Base-by-base conservation (phyloP, 441 rosid species). In the Croton laevigatus region DNA sequence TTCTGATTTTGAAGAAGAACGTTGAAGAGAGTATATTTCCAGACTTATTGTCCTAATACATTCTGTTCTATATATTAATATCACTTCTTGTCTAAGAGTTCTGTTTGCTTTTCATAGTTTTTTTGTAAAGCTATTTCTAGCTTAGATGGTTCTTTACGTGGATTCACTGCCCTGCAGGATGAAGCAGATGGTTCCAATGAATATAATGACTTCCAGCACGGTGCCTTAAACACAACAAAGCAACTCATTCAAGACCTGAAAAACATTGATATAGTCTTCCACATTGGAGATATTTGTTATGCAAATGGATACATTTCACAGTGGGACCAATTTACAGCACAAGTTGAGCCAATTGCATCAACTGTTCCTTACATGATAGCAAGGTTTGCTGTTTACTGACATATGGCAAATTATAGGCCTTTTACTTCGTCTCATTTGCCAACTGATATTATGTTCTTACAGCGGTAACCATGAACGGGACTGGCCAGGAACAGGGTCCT, bases 401-500 rank as follows among this genome's bases (percentile, higher is more conserved):
- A 17, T 45, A 6, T 38, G 7, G 1, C 8, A 5, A 38, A 5
- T 38, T 63, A 40, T 63, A 36, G 48, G n/a, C n/a, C n/a, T 67
- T 66, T 62, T 59, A 58, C 46, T 59, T 74, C 32, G 42, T 68
- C 46, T 66, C 45, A 64, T 69, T 36, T 69, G 19, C 62, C 11
- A 49, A 61, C 23, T 62, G 64, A 23, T 65, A 8, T 61, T 51
- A 32, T 71, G 59, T 53, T 42, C 51, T 76, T 81, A 42, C 79
- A 91, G 98, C 8, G 96, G 96, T 36, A 92, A 92, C 81, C 98
- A 92, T 72, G 96, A 92, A 71, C 91, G 98, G 34, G 96, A 90
- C 82, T 92, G 96, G 96, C 91, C 96, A 2, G 80, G 88, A 75
- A 78, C 93, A 5, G 96, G 93, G 72, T 92, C 96, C 42, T 92